Evolutionary conservation across 352 stramenopile genomes (phyloP).

Genomic region (Phytophthora pinifolia): DNA sequence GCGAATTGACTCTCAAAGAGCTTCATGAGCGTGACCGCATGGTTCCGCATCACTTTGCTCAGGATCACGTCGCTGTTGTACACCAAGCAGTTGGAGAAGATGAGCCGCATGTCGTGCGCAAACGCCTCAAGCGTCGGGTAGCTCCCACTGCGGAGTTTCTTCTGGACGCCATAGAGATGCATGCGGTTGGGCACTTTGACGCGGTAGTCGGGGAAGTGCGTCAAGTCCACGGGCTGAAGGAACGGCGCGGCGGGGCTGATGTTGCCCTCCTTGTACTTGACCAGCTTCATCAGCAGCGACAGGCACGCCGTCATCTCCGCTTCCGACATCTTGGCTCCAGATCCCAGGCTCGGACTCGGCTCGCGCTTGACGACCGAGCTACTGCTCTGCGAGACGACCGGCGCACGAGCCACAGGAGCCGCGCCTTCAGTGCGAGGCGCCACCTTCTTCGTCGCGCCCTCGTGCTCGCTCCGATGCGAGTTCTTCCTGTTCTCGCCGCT

Average conservation of each 20-base stretch:
- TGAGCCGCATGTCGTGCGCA: constrained; percentile 73
- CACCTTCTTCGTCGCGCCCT: constrained; percentile 5
- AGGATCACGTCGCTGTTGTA: constrained; percentile 88
- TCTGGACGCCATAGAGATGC: constrained; percentile 84
- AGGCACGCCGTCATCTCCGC: constrained; percentile 55
- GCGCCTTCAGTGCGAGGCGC: constrained; percentile 2
- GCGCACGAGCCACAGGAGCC: constrained; percentile 2
- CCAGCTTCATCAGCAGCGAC: constrained; percentile 74
- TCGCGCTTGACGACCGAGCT: constrained; percentile 31
- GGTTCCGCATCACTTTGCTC: constrained; percentile 82
- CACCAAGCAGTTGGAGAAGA: constrained; percentile 89
- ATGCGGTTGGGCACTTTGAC: constrained; percentile 85
- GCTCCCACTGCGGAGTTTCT: constrained; percentile 75
- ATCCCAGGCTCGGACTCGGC: not conserved
- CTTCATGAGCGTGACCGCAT: constrained; percentile 85
- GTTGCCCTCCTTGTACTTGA: constrained; percentile 85
- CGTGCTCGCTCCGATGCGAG: constrained; percentile 31
- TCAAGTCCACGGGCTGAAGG: constrained; percentile 79
- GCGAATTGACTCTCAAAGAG: constrained; percentile 75
- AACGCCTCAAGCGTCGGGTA: constrained; percentile 70
- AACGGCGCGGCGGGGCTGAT: constrained; percentile 75
- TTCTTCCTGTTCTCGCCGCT: constrained; percentile 48
- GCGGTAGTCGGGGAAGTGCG: constrained; percentile 83
- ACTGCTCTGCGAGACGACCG: constrained; percentile 15
- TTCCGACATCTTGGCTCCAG: constrained; percentile 57